phyloP scores from a whole-genome alignment of 2,329 filamentous ascomycete genomes.

The Pleurostoma richardsiae region DNA sequence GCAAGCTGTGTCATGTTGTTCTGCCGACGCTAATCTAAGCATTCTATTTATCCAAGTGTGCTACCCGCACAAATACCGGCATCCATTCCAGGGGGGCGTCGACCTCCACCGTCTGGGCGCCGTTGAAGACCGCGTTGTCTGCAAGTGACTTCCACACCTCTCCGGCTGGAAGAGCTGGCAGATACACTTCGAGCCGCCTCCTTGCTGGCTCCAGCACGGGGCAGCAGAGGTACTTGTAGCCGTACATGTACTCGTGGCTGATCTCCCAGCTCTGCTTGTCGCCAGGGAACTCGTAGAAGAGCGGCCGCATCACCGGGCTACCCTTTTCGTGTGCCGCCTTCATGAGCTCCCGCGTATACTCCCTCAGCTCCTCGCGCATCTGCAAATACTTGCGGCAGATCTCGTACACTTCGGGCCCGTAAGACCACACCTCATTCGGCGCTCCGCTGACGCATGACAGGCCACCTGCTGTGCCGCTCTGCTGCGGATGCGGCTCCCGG shows the following conservation, averaged over 20 bases:
- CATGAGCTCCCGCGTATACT: slow-evolving; percentile 55
- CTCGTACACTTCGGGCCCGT: slow-evolving; percentile 52
- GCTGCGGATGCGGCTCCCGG: slow-evolving; percentile 46
- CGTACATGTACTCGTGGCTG: slow-evolving; percentile 60
- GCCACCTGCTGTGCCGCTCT: slow-evolving; percentile 24
- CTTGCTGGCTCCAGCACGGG: slow-evolving; percentile 46
- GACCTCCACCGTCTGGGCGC: background rate
- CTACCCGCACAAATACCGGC: background rate
- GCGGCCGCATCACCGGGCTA: slow-evolving; percentile 53
- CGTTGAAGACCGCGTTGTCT: background rate
- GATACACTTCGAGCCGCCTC: slow-evolving; percentile 39
- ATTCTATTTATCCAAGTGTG: too few species aligned
- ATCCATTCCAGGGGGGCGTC: background rate
- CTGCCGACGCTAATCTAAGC: too few species aligned
- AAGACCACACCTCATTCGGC: slow-evolving; percentile 61
- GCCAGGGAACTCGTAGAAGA: slow-evolving; percentile 59
- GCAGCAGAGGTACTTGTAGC: slow-evolving; percentile 50
- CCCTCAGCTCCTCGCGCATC: slow-evolving; percentile 52
- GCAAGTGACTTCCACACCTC: background rate
- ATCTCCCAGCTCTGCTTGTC: slow-evolving; percentile 51
- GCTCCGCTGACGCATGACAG: slow-evolving; percentile 43
- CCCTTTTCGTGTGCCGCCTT: slow-evolving; percentile 53
- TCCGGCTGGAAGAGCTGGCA: slow-evolving; percentile 29
- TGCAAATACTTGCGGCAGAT: slow-evolving; percentile 55
- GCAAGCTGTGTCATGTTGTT: too few species aligned